Evolutionary conservation across 2,329 filamentous ascomycete genomes (phyloP), one percentile per base, ranked within the genome.

Genomic region (Pyricularia pennisetigena): DNA sequence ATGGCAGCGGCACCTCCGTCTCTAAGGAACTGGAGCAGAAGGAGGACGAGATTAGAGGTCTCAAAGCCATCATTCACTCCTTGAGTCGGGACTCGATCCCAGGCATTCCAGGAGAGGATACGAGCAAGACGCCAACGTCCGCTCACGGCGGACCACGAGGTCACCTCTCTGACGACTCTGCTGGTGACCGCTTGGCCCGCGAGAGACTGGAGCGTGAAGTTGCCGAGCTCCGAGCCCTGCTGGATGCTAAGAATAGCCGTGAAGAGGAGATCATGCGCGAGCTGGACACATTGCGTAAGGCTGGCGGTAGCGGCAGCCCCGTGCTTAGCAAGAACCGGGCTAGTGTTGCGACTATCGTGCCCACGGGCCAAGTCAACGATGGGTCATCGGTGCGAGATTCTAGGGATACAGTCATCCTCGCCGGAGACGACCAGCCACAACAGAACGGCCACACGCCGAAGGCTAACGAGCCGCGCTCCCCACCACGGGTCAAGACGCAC

Each of bases 11-110:
- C 1, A 30, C 14, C 5, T 78, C 81, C 10, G 24, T 62, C 59
- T 85, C 86, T 62, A 92, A 92, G 77, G 93, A 97, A 71, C 79
- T 98, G 32, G 93, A 96, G 76, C 91, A 97, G 75, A 95, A 96
- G 76, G 94, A 99, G 74, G 95, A 99, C 74, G 95, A 99, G 81
- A 98, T 99, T 74, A 87, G 94, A 70, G 95, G 95, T 64, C 85
- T 99, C 71, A 99, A 98, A 79, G 94, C 95, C 62, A 98, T 99
- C 75, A 98, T 99, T 70, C 94, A 98, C 79, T 97, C 93, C 23
- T 83, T 99, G 54, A 97, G 93, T 77, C 86, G 93, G 70, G 92
- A 92, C 72, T 86, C 89, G 12, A 81, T 85, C n/a, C 82, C 82
- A 3, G 78, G 78, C 30, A 28, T 61, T 63, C 26, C 35, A n/a